Evolutionary conservation across 129 eudicot genomes (phyloP).

Genomic region (Lactuca saligna): DNA sequence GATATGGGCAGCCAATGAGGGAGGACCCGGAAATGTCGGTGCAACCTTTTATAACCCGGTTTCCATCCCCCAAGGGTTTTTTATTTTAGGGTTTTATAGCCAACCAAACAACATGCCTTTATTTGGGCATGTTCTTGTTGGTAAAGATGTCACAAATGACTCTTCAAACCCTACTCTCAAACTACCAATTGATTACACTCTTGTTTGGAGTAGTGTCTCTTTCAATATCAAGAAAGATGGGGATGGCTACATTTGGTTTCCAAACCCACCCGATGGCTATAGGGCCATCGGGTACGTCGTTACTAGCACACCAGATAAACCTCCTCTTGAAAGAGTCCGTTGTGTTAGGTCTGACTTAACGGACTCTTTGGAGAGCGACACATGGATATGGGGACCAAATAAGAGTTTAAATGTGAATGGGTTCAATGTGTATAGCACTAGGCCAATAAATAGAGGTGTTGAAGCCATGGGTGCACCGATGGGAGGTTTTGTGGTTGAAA

Average conservation of each 20-base stretch:
- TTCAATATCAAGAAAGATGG: slow-evolving; percentile 54
- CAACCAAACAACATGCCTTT: slow-evolving; percentile 57
- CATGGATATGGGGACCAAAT: slow-evolving; percentile 69
- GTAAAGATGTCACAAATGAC: slow-evolving; percentile 43
- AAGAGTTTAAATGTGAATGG: slow-evolving; percentile 28
- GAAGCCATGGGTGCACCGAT: slow-evolving; percentile 46
- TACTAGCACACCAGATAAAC: slow-evolving; percentile 56
- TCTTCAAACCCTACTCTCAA: slow-evolving; percentile 28
- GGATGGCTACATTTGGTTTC: slow-evolving; percentile 65
- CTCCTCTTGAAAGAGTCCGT: slow-evolving; percentile 43
- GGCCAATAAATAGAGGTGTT: slow-evolving; percentile 50
- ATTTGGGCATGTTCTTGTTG: slow-evolving; percentile 47
- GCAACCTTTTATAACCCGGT: slow-evolving; percentile 35
- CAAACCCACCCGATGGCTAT: slow-evolving; percentile 67
- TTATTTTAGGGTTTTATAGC: slow-evolving; percentile 41
- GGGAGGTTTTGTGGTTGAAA: slow-evolving; percentile 61
- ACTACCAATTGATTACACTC: slow-evolving; percentile 58
- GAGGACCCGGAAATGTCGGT: slow-evolving; percentile 48
- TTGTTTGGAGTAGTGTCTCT: slow-evolving; percentile 72
- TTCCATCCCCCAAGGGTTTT: slow-evolving; percentile 55
- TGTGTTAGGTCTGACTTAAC: slow-evolving; percentile 72
- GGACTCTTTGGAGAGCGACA: slow-evolving; percentile 35
- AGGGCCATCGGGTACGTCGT: slow-evolving; percentile 58
- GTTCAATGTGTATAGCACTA: slow-evolving; percentile 48
- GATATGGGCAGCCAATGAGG: slow-evolving; percentile 58